Conservation (phyloP, 352 stramenopile species). For the Globisporangium paroecandrum region DNA sequence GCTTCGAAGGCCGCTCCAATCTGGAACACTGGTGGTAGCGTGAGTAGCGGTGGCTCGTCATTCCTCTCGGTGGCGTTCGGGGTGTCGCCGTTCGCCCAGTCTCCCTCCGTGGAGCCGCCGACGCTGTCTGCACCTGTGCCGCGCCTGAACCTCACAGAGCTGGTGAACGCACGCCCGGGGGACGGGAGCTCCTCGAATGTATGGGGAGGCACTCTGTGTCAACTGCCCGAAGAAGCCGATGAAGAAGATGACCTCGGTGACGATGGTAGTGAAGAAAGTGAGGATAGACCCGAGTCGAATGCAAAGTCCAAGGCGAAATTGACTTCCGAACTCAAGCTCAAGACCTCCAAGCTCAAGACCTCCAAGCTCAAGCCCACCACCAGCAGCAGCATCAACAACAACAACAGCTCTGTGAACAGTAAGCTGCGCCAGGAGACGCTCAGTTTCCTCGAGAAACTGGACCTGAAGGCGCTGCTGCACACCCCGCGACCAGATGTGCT, state of each 20-base stretch:
- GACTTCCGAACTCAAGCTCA: not conserved
- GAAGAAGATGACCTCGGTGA: slow-evolving; percentile 25
- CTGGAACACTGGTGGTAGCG: not conserved
- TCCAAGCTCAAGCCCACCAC: not conserved
- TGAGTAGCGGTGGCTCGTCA: not conserved
- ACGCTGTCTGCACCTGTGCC: slow-evolving; percentile 30
- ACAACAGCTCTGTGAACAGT: slow-evolving; percentile 3
- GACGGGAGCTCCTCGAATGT: not conserved
- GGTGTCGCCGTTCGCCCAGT: not conserved
- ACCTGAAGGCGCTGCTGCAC: slow-evolving; percentile 58
- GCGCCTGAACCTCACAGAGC: slow-evolving; percentile 41
- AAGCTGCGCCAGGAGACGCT: slow-evolving; percentile 45
- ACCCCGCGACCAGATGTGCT: slow-evolving; percentile 57
- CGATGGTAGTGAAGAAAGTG: slow-evolving; percentile 20
- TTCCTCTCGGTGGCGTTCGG: slow-evolving; percentile 4
- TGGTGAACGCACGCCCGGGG: slow-evolving; percentile 36
- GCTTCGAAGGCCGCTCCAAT: not conserved
- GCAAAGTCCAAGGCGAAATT: not conserved
- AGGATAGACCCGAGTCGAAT: slow-evolving; percentile 1
- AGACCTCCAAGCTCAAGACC: not conserved
- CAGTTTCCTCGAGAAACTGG: slow-evolving; percentile 53
- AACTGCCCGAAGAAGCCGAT: slow-evolving; percentile 7
- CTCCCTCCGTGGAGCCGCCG: not conserved
- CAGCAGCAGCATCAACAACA: slow-evolving; percentile 18
- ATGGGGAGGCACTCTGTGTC: slow-evolving; percentile 4